Percentiles rank a stretch among this genome's conserved stretches.
phyloP scores from a whole-genome alignment of 257 asterid species.

The Jacaranda copaia region DNA sequence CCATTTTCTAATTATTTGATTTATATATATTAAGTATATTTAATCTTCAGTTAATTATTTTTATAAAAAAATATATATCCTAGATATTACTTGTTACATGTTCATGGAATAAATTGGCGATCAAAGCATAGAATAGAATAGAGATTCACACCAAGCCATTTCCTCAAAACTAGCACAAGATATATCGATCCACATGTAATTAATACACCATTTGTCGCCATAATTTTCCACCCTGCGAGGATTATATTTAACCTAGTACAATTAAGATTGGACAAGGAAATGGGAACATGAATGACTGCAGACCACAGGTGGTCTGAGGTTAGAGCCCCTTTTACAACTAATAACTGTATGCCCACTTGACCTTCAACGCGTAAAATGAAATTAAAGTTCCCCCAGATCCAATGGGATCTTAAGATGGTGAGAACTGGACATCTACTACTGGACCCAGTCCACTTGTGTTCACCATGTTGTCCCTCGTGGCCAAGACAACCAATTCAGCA shows the following conservation, averaged over 20 bases:
- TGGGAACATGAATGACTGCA: conserved; percentile 22
- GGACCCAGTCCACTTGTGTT: conserved; percentile 32
- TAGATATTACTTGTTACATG: no score
- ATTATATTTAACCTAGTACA: conserved; percentile 2
- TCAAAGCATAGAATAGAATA: no score
- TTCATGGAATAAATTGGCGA: no score
- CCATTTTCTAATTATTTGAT: no score
- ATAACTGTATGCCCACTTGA: conserved; percentile 7
- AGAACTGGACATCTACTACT: not conserved
- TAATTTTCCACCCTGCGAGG: not conserved
- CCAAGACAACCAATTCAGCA: conserved; percentile 23
- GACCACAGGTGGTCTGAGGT: not conserved
- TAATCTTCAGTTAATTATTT: no score
- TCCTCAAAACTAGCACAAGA: no score
- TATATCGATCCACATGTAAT: no score
- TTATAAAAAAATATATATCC: no score
- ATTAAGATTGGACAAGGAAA: conserved; percentile 32
- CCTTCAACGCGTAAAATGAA: conserved; percentile 24
- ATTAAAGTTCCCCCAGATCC: not conserved
- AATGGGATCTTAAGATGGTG: not conserved
- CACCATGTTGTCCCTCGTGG: conserved; percentile 30
- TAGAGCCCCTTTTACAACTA: conserved; percentile 10
- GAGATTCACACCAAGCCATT: no score
- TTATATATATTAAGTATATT: no score
- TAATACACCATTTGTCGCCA: not conserved